phyloP scores from a whole-genome alignment of 2,329 filamentous ascomycete genomes.

The Trichoderma polysporum region DNA sequence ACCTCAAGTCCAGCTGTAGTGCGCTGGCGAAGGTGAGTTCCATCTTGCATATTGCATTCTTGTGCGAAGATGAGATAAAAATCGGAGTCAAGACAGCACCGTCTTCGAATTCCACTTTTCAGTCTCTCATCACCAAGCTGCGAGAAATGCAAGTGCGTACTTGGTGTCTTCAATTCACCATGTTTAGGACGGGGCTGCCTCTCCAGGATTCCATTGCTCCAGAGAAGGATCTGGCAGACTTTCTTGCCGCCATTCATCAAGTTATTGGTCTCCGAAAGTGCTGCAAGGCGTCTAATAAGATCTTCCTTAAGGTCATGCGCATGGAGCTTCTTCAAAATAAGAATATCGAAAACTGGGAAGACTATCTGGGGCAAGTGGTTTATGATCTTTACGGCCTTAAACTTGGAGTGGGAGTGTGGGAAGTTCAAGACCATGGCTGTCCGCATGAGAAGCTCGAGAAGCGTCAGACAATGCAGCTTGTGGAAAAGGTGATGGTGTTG shows the following conservation, averaged over 20 bases:
- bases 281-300: slow-evolving; percentile 81
- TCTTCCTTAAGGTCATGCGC: slow-evolving; percentile 86
- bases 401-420: slow-evolving; percentile 65
- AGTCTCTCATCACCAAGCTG: slow-evolving; percentile 61
- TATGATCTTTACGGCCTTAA: slow-evolving; percentile 82
- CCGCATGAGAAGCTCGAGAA: slow-evolving; percentile 74
- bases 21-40: slow-evolving; percentile 70
- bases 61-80: slow-evolving; percentile 83
- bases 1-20: slow-evolving; percentile 70
- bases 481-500: slow-evolving; percentile 80
- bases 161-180: slow-evolving; percentile 83
- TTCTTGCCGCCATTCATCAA: slow-evolving; percentile 78
- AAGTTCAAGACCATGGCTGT: slow-evolving; percentile 77
- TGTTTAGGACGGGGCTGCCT: slow-evolving; percentile 76
- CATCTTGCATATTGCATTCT: slow-evolving; percentile 73
- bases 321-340: slow-evolving; percentile 76
- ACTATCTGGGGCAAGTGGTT: slow-evolving; percentile 81
- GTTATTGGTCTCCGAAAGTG: slow-evolving; percentile 79
- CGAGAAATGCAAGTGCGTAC: slow-evolving; percentile 83
- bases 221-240: slow-evolving; percentile 73
- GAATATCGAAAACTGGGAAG: slow-evolving; percentile 77
- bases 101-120: slow-evolving; percentile 55
- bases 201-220: slow-evolving; percentile 59
- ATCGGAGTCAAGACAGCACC: slow-evolving; percentile 68
- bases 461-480: slow-evolving; percentile 73